Conservation (phyloP, 768 basidiomycete species). For the Mycena polygramma region DNA sequence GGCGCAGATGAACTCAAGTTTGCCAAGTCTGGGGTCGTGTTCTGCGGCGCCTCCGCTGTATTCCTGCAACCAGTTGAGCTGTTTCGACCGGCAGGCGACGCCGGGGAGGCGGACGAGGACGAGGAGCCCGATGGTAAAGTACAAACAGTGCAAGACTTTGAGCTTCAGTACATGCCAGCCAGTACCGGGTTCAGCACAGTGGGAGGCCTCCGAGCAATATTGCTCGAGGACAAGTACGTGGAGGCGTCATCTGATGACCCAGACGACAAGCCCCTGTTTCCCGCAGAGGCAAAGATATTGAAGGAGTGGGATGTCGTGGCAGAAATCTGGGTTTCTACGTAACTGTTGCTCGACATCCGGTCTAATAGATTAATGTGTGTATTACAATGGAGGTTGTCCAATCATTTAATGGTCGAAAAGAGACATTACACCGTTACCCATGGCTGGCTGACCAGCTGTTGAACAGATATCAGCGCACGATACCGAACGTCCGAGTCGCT, state of each 20-base stretch:
- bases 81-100: constrained; percentile 24
- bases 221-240: constrained; percentile 68
- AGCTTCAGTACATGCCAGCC: constrained; percentile 71
- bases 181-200: constrained; percentile 70
- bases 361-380: constrained; percentile 22
- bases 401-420: constrained; percentile 30
- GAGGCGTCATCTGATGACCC: constrained; percentile 45
- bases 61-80: constrained; percentile 60
- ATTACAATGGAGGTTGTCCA: constrained; percentile 35
- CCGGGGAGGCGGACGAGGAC: constrained; percentile 34
- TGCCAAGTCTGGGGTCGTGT: constrained; percentile 51
- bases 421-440: constrained; percentile 71
- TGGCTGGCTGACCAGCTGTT: constrained; percentile 91
- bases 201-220: constrained; percentile 79
- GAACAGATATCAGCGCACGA: constrained; percentile 90
- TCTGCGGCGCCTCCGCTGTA: constrained; percentile 67
- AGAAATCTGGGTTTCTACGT: constrained; percentile 74
- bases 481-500: constrained; percentile 91
- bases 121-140: constrained; percentile 42
- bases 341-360: constrained; percentile 5
- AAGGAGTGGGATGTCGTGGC: constrained; percentile 81
- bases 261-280: constrained; percentile 39
- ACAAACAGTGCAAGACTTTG: constrained; percentile 68
- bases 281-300: constrained; percentile 54
- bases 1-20: constrained; percentile 51